A percentile compares a stretch with the other conserved stretches of the same genome.
Conservation (phyloP, 352 stramenopile species). For the Globisporangium perplexum region DNA sequence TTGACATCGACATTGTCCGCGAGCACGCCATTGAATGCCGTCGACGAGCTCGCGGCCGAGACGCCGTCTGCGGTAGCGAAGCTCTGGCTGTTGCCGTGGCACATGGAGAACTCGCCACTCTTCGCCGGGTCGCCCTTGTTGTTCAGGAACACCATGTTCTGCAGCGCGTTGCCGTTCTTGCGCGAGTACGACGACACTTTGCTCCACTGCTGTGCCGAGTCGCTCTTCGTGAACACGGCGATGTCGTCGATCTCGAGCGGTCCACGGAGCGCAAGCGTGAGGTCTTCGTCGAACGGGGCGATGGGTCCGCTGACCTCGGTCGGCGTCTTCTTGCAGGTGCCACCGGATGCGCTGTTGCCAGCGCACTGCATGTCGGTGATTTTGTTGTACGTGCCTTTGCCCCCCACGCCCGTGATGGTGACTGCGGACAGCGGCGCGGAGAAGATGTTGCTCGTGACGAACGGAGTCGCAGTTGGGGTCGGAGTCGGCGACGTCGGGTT, state of each 20-base stretch:
- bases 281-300: slow-evolving; percentile 38
- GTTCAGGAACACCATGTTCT: slow-evolving; percentile 54
- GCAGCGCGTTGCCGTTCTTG: slow-evolving; percentile 5
- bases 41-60: slow-evolving; percentile 4
- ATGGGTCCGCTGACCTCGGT: slow-evolving; percentile 24
- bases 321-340: slow-evolving; percentile 14
- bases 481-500: not conserved
- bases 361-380: slow-evolving; percentile 26
- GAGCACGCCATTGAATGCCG: slow-evolving; percentile 22
- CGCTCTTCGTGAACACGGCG: slow-evolving; percentile 23
- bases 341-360: slow-evolving; percentile 6
- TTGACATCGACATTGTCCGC: slow-evolving; percentile 36
- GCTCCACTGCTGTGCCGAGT: slow-evolving; percentile 9
- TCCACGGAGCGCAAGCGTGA: slow-evolving; percentile 33
- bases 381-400: slow-evolving; percentile 25
- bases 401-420: slow-evolving; percentile 24
- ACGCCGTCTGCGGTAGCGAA: slow-evolving; percentile 29
- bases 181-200: slow-evolving; percentile 26
- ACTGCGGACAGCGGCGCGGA: slow-evolving; percentile 3
- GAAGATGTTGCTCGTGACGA: slow-evolving; percentile 3
- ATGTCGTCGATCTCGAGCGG: slow-evolving; percentile 38
- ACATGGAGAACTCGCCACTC: slow-evolving; percentile 34
- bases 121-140: slow-evolving; percentile 31
- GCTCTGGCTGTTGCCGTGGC: slow-evolving; percentile 36
- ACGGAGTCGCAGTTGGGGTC: slow-evolving; percentile 1